Evolutionary conservation across 768 basidiomycete species (phyloP).

Genomic region (Pleurotus tuoliensis): DNA sequence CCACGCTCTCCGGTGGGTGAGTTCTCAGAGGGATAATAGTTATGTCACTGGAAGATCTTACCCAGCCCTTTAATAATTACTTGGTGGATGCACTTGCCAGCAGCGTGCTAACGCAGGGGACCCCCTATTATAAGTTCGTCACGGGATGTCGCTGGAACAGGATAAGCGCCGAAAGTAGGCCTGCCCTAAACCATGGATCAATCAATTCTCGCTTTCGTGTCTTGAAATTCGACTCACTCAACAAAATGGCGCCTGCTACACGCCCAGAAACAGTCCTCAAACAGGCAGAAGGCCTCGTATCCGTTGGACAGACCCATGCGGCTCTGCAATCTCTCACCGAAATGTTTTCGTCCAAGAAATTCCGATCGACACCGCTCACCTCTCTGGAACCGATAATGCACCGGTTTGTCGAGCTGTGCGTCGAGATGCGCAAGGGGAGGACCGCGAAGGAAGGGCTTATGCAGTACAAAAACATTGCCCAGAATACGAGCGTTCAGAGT

Average conservation of each 20-base stretch:
- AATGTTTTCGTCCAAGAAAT: conserved; percentile 91
- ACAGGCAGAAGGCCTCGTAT: conserved; percentile 91
- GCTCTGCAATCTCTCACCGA: conserved; percentile 88
- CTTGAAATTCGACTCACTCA: conserved; percentile 6
- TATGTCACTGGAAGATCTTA: too few species aligned
- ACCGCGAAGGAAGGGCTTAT: conserved; percentile 94
- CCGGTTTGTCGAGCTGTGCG: conserved; percentile 94
- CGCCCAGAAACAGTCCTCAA: conserved; percentile 90
- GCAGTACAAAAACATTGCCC: conserved; percentile 97
- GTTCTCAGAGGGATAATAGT: too few species aligned
- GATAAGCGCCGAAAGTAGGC: neutral
- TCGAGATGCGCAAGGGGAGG: conserved; percentile 89
- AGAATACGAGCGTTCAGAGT: conserved; percentile 85
- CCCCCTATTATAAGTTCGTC: too few species aligned
- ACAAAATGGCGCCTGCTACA: conserved; percentile 80
- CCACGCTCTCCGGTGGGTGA: too few species aligned
- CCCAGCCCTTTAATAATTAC: too few species aligned
- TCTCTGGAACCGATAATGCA: conserved; percentile 94
- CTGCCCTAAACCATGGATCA: neutral
- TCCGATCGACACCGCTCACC: conserved; percentile 83
- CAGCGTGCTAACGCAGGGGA: too few species aligned
- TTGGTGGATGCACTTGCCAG: too few species aligned
- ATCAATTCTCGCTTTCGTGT: neutral
- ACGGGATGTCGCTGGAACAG: too few species aligned
- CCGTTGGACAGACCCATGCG: conserved; percentile 86